Evolutionary conservation across 2,329 filamentous ascomycete genomes (phyloP).

Genomic region (Coleophoma cylindrospora): DNA sequence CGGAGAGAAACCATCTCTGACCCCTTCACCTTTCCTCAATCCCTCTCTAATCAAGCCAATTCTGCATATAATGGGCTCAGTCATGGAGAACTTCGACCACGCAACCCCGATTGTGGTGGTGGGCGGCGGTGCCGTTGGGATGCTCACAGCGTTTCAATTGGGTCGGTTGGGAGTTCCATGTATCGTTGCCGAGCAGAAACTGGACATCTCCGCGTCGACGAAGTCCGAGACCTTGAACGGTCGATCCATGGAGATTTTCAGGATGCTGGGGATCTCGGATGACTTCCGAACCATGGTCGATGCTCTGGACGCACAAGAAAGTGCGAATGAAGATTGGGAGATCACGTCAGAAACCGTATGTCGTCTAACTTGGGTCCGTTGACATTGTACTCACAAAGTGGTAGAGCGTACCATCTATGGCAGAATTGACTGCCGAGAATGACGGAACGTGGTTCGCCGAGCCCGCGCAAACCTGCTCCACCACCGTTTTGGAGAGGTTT

Average conservation of each 20-base stretch:
- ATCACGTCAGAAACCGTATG: too few relatives aligned
- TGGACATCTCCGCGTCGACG: conserved; percentile 28
- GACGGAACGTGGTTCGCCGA: conserved; percentile 28
- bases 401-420: conserved; percentile 5
- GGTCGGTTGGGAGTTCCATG: conserved; percentile 12
- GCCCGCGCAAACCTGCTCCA: conserved; percentile 27
- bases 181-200: conserved; percentile 22
- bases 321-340: conserved; percentile 2
- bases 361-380: background rate
- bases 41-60: too few relatives aligned
- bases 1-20: too few relatives aligned
- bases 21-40: too few relatives aligned
- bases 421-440: conserved; percentile 20
- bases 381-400: background rate
- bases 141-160: conserved; percentile 14
- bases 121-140: conserved; percentile 23
- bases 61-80: background rate
- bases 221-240: conserved; percentile 34
- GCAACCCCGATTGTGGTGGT: conserved; percentile 10
- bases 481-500: conserved; percentile 29
- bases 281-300: background rate
- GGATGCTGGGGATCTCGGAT: conserved; percentile 23
- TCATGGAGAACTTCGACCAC: conserved; percentile 41
- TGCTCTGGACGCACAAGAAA: conserved; percentile 7
- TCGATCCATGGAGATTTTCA: conserved; percentile 30